These are phyloP conservation scores for Albizia julibrissin DNA, from an alignment of 306 rosid genomes.

Conservation along the genomic window DNA sequence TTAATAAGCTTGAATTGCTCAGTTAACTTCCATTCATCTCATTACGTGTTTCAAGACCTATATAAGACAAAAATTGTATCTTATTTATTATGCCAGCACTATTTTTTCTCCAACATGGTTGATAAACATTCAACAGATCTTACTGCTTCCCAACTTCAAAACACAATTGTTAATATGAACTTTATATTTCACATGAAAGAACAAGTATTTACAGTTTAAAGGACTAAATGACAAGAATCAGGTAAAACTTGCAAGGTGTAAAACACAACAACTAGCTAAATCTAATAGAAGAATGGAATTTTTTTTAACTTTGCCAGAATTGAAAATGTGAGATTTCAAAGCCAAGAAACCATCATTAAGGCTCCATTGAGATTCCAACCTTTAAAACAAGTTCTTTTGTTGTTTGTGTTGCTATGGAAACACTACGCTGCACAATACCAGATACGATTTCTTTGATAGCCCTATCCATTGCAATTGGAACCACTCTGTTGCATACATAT, in stretches of 20 bases:
- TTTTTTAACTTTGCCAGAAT: background rate
- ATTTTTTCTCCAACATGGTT: background rate
- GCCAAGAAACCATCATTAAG: background rate
- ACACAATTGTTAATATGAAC: background rate
- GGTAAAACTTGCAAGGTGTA: background rate
- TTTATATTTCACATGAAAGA: background rate
- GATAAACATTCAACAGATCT: background rate
- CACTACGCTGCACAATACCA: slow-evolving; percentile 93
- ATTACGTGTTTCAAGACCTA: background rate
- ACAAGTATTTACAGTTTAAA: background rate
- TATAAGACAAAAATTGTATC: background rate
- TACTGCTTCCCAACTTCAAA: background rate
- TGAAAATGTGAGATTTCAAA: background rate
- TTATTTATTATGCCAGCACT: background rate
- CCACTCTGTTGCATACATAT: slow-evolving; percentile 54
- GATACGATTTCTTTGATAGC: slow-evolving; percentile 90
- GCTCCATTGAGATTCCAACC: slow-evolving; percentile 49
- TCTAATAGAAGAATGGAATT: background rate
- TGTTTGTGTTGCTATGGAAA: slow-evolving; percentile 97
- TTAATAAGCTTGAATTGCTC: background rate
- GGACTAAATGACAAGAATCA: background rate
- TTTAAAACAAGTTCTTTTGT: slow-evolving; percentile 97
- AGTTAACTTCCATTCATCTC: background rate
- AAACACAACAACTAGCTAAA: background rate
- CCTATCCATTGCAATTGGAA: slow-evolving; percentile 94